A percentile compares a stretch with the other conserved stretches of the same genome.
Conservation (phyloP, 129 eudicot genomes). For the Gnaphalium uliginosum region DNA sequence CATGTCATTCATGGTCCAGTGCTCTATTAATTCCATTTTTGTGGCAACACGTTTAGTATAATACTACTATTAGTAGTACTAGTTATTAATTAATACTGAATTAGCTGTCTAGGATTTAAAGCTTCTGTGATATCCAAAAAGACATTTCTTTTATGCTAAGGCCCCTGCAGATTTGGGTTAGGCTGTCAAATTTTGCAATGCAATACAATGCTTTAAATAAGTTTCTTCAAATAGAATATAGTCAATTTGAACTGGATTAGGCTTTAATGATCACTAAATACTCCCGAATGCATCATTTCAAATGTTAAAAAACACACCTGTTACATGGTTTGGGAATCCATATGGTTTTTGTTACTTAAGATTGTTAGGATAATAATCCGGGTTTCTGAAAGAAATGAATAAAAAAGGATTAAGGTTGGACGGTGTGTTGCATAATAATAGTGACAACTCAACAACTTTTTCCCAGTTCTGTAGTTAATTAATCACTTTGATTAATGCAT, state of each 20-base stretch:
- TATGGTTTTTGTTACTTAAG: neutral
- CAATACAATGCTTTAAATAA: neutral
- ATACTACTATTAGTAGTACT: slow-evolving; percentile 4
- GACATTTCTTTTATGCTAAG: neutral
- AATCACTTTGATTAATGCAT: slow-evolving; percentile 29
- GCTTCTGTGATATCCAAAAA: slow-evolving; percentile 17
- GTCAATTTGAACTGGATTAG: neutral
- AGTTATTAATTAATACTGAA: slow-evolving; percentile 1
- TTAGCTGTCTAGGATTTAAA: slow-evolving; percentile 31
- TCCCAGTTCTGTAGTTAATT: slow-evolving; percentile 17
- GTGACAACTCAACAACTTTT: slow-evolving; percentile 36
- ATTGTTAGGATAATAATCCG: neutral
- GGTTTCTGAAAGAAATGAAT: neutral
- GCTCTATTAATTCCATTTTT: slow-evolving; percentile 13
- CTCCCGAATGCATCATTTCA: too few species aligned
- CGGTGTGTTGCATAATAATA: slow-evolving; percentile 17
- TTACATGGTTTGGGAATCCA: neutral
- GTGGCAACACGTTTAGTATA: slow-evolving; percentile 19
- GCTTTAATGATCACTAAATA: too few species aligned
- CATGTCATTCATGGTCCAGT: slow-evolving; percentile 24
- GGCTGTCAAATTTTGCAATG: slow-evolving; percentile 24
- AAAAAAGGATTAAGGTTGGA: slow-evolving; percentile 14
- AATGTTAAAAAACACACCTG: too few species aligned
- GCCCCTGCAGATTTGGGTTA: slow-evolving; percentile 15
- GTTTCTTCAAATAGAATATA: neutral